Conservation (phyloP, 805 yeast genomes). For the Yarrowia yakushimensis region DNA sequence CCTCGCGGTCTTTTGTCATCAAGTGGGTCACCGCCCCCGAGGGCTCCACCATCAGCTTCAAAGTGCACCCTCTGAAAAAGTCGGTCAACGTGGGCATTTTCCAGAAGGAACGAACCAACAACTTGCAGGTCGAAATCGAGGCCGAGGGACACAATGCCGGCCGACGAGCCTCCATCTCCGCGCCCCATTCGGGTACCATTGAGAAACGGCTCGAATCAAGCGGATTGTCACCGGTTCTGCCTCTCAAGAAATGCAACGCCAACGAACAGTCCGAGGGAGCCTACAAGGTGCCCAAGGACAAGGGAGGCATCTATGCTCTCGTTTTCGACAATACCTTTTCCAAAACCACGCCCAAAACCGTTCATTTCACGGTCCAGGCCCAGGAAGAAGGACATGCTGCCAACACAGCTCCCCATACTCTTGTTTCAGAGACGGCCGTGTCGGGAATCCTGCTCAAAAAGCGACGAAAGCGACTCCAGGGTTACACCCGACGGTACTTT, state of each 20-base stretch:
- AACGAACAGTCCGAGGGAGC: constrained; percentile 62
- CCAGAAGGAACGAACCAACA: not conserved
- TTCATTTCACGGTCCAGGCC: constrained; percentile 52
- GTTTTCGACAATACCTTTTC: constrained; percentile 91
- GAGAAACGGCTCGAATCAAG: constrained; percentile 53
- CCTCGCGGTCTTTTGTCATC: constrained; percentile 81
- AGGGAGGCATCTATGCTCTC: constrained; percentile 75
- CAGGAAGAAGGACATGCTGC: constrained; percentile 23
- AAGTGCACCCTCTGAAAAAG: constrained; percentile 70
- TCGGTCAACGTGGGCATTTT: constrained; percentile 41
- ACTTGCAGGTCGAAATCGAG: constrained; percentile 28
- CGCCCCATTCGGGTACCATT: constrained; percentile 28
- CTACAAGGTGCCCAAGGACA: constrained; percentile 47
- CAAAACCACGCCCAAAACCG: constrained; percentile 76
- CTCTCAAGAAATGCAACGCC: constrained; percentile 56
- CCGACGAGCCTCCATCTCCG: constrained; percentile 41
- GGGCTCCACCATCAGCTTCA: constrained; percentile 67
- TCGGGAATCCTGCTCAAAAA: constrained; percentile 69
- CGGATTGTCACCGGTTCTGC: constrained; percentile 50
- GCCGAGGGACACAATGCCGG: constrained; percentile 54
- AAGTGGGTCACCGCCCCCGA: constrained; percentile 85
- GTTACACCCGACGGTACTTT: constrained; percentile 81
- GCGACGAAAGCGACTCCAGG: constrained; percentile 80
- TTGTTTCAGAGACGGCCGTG: not conserved
- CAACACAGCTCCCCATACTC: constrained; percentile 1